A percentile compares a stretch with the other conserved stretches of the same genome.
phyloP scores from a whole-genome alignment of 2,329 filamentous ascomycete species.

The Hypoxylon sp. region DNA sequence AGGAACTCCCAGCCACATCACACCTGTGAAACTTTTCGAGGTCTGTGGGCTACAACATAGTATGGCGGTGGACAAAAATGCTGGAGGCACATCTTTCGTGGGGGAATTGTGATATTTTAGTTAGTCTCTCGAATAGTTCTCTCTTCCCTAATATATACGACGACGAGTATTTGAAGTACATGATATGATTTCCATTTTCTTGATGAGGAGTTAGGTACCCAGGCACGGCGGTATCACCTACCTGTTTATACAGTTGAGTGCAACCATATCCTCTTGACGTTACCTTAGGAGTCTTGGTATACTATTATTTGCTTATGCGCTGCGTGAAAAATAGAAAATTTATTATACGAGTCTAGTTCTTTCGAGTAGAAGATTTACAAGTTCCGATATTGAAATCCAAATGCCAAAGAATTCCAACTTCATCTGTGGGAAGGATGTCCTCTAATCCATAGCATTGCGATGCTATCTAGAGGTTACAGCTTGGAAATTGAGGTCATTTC shows the following conservation, averaged over 20 bases:
- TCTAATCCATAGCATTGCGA: neutral
- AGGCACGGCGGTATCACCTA: no score
- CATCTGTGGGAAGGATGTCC: neutral
- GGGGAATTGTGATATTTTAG: constrained; percentile 36
- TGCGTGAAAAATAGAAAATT: no score
- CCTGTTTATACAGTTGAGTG: no score
- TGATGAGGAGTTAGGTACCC: neutral
- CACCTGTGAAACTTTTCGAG: constrained; percentile 53
- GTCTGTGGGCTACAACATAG: constrained; percentile 54
- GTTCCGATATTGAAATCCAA: no score
- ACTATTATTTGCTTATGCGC: no score
- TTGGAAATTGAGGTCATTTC: neutral
- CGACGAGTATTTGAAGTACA: neutral
- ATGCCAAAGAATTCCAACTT: no score
- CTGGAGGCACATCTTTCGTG: constrained; percentile 52
- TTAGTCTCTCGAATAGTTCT: neutral
- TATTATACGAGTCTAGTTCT: no score
- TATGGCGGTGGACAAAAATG: constrained; percentile 52
- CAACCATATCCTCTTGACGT: no score
- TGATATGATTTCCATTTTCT: neutral
- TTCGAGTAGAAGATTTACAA: no score
- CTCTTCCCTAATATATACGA: neutral
- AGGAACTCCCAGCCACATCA: constrained; percentile 52
- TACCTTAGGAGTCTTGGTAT: no score
- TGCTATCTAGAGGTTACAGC: neutral